phyloP scores from a whole-genome alignment of 129 eudicot genomes.

The Ambrosia trifida region DNA sequence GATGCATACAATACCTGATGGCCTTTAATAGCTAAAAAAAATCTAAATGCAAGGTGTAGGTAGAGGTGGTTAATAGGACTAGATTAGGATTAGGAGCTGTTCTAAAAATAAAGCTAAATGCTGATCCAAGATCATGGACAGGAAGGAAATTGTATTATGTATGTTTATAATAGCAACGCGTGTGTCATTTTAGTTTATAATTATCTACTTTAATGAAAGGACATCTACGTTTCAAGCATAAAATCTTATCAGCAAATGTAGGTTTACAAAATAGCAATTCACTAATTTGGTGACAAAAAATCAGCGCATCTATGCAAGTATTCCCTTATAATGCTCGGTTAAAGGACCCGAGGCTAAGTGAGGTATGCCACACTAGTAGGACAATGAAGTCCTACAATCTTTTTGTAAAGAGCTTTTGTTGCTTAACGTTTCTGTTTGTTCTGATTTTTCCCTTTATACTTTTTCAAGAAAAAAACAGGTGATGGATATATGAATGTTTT shows the following conservation, averaged over 20 bases:
- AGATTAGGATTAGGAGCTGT: too few species aligned
- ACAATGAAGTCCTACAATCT: not conserved
- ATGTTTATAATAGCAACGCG: conserved; percentile 13
- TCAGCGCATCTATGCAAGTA: not conserved
- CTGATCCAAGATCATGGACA: conserved; percentile 13
- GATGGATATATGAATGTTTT: conserved; percentile 17
- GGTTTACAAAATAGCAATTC: conserved; percentile 1
- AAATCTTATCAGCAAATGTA: conserved; percentile 11
- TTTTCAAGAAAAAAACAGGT: not conserved
- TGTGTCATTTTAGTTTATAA: conserved; percentile 4
- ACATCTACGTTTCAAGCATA: conserved; percentile 7
- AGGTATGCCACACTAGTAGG: conserved; percentile 1
- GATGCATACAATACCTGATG: conserved; percentile 11
- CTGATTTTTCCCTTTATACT: not conserved
- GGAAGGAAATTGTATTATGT: not conserved
- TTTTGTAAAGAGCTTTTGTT: not conserved
- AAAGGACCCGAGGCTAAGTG: not conserved
- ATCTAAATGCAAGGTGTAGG: too few species aligned
- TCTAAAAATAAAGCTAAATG: too few species aligned
- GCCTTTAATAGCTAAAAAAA: not conserved
- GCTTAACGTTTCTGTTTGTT: not conserved
- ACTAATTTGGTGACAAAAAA: not conserved
- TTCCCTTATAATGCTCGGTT: not conserved
- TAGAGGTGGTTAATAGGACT: too few species aligned
- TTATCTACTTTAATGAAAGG: not conserved